Evolutionary conservation across 345 rosid genomes (phyloP).

Genomic region (Salix udensis): DNA sequence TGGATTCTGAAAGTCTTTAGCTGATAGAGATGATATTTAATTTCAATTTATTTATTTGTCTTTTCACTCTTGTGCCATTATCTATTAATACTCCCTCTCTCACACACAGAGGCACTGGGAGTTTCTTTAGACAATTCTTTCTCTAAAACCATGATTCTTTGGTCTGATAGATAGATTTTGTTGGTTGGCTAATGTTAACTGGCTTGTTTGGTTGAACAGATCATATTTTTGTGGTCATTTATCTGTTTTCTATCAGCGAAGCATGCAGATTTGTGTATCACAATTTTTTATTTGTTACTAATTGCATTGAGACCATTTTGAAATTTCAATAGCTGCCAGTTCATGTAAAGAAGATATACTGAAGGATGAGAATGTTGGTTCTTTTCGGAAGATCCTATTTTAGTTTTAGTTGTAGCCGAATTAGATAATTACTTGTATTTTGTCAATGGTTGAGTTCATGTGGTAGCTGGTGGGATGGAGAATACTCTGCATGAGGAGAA

Average conservation of each 20-base stretch:
- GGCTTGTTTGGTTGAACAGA: background rate
- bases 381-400: background rate
- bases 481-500: background rate
- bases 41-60: conserved; percentile 8
- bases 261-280: background rate
- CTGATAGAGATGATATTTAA: conserved; percentile 17
- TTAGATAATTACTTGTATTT: background rate
- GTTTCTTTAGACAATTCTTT: background rate
- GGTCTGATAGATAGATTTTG: background rate
- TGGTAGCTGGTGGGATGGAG: background rate
- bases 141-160: background rate
- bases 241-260: background rate
- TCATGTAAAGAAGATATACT: background rate
- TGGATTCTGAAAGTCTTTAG: conserved; percentile 23
- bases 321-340: background rate
- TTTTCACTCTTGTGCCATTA: background rate
- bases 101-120: background rate
- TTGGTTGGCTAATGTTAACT: background rate
- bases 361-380: background rate
- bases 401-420: background rate
- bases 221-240: background rate
- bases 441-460: background rate
- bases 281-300: background rate
- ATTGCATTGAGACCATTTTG: background rate
- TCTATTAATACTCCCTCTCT: background rate